These are phyloP conservation scores for Spatholobus suberectus DNA, from an alignment of 306 rosid genomes.

Conservation along the genomic window DNA sequence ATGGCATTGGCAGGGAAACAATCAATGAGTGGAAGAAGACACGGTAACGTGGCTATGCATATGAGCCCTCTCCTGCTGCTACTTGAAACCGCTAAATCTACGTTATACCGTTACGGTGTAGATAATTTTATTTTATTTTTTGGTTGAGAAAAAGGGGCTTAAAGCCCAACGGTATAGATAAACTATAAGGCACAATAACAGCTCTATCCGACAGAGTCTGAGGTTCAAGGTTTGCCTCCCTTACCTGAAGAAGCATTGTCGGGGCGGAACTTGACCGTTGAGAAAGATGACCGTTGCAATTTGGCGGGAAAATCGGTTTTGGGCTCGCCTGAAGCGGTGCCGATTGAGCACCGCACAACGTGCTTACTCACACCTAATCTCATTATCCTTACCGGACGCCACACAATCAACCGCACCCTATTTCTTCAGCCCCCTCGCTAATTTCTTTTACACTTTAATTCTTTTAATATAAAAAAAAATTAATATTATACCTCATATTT, in stretches of 20 bases:
- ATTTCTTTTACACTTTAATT: neutral
- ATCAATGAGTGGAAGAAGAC: constrained; percentile 59
- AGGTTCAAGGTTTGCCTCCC: neutral
- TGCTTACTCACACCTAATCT: constrained; percentile 43
- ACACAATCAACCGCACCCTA: neutral
- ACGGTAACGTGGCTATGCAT: constrained; percentile 63
- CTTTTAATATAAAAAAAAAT: neutral
- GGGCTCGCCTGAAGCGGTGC: constrained; percentile 32
- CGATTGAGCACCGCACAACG: constrained; percentile 45
- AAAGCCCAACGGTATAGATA: no score
- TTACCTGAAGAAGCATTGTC: constrained; percentile 33
- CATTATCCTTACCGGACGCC: constrained; percentile 49
- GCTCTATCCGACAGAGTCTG: neutral
- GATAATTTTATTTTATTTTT: no score
- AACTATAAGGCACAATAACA: neutral
- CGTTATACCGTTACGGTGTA: neutral
- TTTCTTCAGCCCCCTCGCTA: no score
- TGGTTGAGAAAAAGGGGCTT: no score
- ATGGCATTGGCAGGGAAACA: constrained; percentile 52
- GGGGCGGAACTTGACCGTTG: constrained; percentile 51
- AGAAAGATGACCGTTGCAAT: constrained; percentile 34
- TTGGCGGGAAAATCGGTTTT: constrained; percentile 55
- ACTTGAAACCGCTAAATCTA: constrained; percentile 35
- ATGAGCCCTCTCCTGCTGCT: constrained; percentile 64
- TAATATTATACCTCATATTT: neutral